Evolutionary conservation across 1,284 basidiomycete species (phyloP).

Genomic region (Apiotrichum gamsii): DNA sequence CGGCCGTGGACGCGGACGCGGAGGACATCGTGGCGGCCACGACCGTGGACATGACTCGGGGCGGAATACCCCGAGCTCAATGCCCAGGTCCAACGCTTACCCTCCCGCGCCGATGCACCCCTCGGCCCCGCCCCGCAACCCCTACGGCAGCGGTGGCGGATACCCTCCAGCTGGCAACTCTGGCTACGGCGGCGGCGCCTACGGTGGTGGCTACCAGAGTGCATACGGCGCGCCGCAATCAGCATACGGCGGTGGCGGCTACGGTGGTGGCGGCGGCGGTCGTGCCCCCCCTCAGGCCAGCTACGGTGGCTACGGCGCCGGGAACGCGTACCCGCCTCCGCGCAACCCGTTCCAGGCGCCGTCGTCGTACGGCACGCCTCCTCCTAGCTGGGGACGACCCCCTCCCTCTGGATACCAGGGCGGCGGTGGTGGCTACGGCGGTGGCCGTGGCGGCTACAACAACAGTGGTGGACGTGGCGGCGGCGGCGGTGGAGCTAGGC

Average conservation of each 20-base stretch:
- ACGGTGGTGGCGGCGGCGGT: conserved; percentile 9
- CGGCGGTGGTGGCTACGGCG: conserved; percentile 51
- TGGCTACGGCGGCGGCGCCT: conserved; percentile 5
- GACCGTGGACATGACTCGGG: conserved; percentile 44
- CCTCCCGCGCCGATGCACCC: not conserved
- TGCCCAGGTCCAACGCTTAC: conserved; percentile 1
- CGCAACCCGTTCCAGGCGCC: conserved; percentile 13
- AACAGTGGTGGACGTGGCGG: conserved; percentile 37
- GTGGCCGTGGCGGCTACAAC: conserved; percentile 44
- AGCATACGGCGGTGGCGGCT: conserved; percentile 6
- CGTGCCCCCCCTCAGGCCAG: no score
- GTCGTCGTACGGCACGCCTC: no score
- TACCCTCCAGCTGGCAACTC: no score
- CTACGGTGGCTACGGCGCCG: conserved; percentile 4
- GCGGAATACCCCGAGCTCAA: not conserved
- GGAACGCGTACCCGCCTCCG: conserved; percentile 3
- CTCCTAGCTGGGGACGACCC: not conserved
- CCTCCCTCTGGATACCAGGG: conserved; percentile 1
- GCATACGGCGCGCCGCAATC: not conserved
- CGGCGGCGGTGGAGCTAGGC: conserved; percentile 14
- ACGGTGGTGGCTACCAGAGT: conserved; percentile 1
- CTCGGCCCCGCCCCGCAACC: conserved; percentile 1
- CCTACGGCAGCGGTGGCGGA: conserved; percentile 9
- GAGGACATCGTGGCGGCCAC: conserved; percentile 15
- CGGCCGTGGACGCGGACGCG: conserved; percentile 25